Evolutionary conservation across 2,329 filamentous ascomycete species (phyloP), one percentile per base, ranked within the genome.

Genomic region (Lithohypha guttulata): DNA sequence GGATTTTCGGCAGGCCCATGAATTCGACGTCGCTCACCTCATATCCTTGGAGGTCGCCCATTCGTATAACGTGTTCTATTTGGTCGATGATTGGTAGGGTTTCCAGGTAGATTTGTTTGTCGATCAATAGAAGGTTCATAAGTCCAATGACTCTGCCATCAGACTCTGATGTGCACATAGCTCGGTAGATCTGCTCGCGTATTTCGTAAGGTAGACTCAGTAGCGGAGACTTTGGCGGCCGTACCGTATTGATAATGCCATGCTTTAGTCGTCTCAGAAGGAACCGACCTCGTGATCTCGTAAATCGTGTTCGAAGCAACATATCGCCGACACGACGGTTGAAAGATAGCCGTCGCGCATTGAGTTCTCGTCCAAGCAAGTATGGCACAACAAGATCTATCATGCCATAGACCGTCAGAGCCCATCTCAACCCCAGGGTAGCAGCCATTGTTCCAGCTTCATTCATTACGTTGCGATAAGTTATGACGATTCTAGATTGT

Each of bases 31-130:
- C 29, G 5, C 34, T 26, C 2, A 26, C 9, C 25, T 37, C 29
- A 19, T 29, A 29, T 2, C 34, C 14, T 37, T 37, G 15, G 17
- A 37, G 23, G 18, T 37, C 22, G 17, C 34, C 25, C 11, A 37
- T 37, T 18, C 11, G 19, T 9, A 41, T 28, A 6, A 13, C 26
- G 25, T 34, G 39, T 18, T 41, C 39, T 13, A 41, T 41, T 4
- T 25, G 19, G 14, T 41, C 29, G n/a, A 41, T 4, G 11, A 35
- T 13, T 15, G 39, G 39, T 13, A 14, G 17, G 9, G 21, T 31
- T 33, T 41, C 39, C 6, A 8, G 9, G 15, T 41, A 41, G 13
- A 41, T 28, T 20, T 41, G 39, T 10, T 30, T 28, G 31, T 41
- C 35, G 31, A 29, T 6, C 10, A 34, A 31, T 9, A 41, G 31